Conservation (phyloP, 164 flowering plant species). For the Kalanchoe fedtschenkoi region DNA sequence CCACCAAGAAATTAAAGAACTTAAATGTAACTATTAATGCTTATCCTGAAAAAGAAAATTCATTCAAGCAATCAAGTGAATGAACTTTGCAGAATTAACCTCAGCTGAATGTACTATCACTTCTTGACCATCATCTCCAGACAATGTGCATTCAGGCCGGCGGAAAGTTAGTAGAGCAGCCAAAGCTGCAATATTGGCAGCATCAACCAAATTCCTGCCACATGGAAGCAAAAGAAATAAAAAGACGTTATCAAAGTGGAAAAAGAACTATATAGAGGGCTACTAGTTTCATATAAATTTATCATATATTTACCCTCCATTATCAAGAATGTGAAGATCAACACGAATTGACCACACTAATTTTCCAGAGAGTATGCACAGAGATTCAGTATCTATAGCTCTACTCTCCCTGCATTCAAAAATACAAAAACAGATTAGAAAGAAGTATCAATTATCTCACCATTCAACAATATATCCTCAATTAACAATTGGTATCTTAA, state of each 20-base stretch:
- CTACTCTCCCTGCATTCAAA: conserved; percentile 78
- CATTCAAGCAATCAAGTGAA: no score
- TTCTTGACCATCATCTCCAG: conserved; percentile 83
- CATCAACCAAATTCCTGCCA: conserved; percentile 90
- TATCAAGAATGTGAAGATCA: conserved; percentile 91
- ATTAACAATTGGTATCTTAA: no score
- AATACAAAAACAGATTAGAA: conserved; percentile 9
- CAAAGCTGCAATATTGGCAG: conserved; percentile 93
- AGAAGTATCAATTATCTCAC: not conserved
- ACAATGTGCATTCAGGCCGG: conserved; percentile 84
- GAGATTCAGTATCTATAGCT: conserved; percentile 92
- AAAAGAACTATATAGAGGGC: not conserved
- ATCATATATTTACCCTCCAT: conserved; percentile 65
- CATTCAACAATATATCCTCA: not conserved
- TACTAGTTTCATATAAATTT: not conserved
- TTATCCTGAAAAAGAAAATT: no score
- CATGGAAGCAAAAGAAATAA: not conserved
- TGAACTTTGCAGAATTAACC: conserved; percentile 30
- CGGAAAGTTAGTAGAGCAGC: conserved; percentile 84
- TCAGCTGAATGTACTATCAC: conserved; percentile 79
- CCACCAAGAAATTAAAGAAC: not conserved
- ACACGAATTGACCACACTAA: conserved; percentile 84
- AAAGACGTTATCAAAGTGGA: not conserved
- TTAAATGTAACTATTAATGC: no score
- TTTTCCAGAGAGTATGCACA: conserved; percentile 85